Base-by-base conservation (phyloP, 1,284 basidiomycete species). In the Sphagnurus paluster region DNA sequence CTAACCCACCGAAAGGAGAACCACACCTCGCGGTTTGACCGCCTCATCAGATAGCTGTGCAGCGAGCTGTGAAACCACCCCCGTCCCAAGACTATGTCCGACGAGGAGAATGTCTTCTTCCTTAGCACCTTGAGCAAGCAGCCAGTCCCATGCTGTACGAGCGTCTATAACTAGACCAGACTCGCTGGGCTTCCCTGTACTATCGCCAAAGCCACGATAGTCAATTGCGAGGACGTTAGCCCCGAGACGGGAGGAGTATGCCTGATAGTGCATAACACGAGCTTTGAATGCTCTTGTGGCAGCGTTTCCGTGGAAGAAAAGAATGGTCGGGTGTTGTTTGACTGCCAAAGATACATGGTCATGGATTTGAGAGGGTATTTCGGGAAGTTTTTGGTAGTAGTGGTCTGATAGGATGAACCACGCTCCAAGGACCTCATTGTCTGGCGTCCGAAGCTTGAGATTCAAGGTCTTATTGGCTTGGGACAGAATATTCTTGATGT, bases 161-260 rank as follows among this genome's bases (percentile, higher is more conserved):
- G 91, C 93, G 60, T 98, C 96, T 3, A 66, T 66, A 0, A 80
- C 64, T 0, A 98, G 69, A 0, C 94, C 96, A 10, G 68, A 64
- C 62, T 95, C 87, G 8, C 77, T 82, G 0, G 94, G 94, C 1
- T 63, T 65, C 1, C 93, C 92, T 0, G 80, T 77, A 45, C 91
- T 94, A 61, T 98, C 93, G 0, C 75, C 95, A 57, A 90, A 98
- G 0, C 95, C 95, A n/a, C 93, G 82, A 62, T 96, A 96, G 66
- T 97, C 94, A 35, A 92, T 81, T 0, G 83, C 84, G 16, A 97
- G 66, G 1, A 97, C 84, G 61, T 96, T 97, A 13, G 76, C 79
- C 16, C 74, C 70, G 0, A 92, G 68, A 1, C 84, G 75, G 1
- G 80, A 73, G 0, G 86, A 75, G 53, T 87, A 81, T 0, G 74